These are phyloP conservation scores for Oryza glumipatula DNA, from an alignment of 176 grass and related monocot genomes.

Conservation along the genomic window DNA sequence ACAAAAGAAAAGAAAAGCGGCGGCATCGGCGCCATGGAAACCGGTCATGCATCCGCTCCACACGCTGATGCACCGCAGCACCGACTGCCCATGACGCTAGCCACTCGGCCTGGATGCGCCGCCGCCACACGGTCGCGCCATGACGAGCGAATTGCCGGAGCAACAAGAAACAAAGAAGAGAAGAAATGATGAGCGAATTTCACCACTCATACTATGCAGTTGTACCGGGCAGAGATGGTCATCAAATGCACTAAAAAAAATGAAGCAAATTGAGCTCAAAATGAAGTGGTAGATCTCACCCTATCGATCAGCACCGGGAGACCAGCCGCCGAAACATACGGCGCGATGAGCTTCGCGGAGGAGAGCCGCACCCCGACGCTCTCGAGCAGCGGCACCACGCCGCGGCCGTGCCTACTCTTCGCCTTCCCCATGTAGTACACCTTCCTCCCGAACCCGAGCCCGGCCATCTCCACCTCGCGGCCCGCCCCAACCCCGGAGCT, in stretches of 20 bases:
- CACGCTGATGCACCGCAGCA: too few relatives aligned
- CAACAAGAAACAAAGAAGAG: too few relatives aligned
- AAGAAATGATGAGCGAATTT: too few relatives aligned
- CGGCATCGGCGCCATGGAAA: too few relatives aligned
- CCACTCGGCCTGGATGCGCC: too few relatives aligned
- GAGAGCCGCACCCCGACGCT: slow-evolving; percentile 82
- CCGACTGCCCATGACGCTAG: too few relatives aligned
- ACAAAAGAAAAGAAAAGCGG: too few relatives aligned
- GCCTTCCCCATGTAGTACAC: slow-evolving; percentile 90
- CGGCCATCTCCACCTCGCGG: slow-evolving; percentile 28
- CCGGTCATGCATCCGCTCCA: too few relatives aligned
- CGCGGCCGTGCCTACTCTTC: slow-evolving; percentile 65
- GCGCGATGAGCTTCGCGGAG: slow-evolving; percentile 70
- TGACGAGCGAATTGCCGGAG: too few relatives aligned
- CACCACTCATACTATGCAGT: too few relatives aligned
- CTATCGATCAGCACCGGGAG: slow-evolving; percentile 71
- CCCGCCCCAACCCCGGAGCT: slow-evolving; percentile 36
- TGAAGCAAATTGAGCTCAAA: neutral
- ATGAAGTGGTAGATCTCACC: slow-evolving; percentile 28
- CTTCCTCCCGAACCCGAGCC: slow-evolving; percentile 72
- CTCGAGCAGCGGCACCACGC: slow-evolving; percentile 73
- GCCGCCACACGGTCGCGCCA: too few relatives aligned
- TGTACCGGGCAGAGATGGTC: too few relatives aligned
- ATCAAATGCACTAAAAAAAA: neutral
- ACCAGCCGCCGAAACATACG: slow-evolving; percentile 53